A percentile compares a stretch with the other conserved stretches of the same genome.
Evolutionary conservation across 1,284 basidiomycete genomes (phyloP).

Genomic region (Thecaphora thlaspeos): DNA sequence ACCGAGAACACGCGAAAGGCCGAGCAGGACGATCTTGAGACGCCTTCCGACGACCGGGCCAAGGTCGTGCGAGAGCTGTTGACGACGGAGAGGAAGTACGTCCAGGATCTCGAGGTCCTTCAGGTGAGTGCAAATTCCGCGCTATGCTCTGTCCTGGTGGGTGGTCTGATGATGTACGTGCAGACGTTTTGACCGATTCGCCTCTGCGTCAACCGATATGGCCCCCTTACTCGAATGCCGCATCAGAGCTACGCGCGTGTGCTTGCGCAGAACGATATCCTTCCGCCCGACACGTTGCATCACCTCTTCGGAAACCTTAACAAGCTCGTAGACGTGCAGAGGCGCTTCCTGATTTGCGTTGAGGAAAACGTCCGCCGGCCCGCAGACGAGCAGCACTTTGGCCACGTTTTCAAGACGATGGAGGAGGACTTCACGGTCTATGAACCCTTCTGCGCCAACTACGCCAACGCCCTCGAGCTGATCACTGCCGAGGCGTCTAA

Average conservation of each 20-base stretch:
- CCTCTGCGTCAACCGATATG: too few relatives aligned
- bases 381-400: conserved; percentile 66
- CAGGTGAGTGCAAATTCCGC: not conserved
- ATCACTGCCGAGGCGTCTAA: conserved; percentile 62
- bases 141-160: too few relatives aligned
- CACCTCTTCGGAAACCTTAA: conserved; percentile 92
- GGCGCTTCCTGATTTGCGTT: conserved; percentile 90
- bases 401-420: conserved; percentile 66
- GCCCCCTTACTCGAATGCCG: too few relatives aligned
- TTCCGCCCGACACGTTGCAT: conserved; percentile 92
- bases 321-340: conserved; percentile 92
- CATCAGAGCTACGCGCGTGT: conserved; percentile 59
- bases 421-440: conserved; percentile 70
- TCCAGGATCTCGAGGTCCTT: conserved; percentile 94
- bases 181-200: too few relatives aligned
- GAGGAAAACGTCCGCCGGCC: conserved; percentile 63
- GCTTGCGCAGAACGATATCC: conserved; percentile 75
- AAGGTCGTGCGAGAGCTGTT: conserved; percentile 83
- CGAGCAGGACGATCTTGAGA: conserved; percentile 38
- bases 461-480: conserved; percentile 71
- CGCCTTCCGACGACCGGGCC: conserved; percentile 65
- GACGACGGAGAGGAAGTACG: conserved; percentile 94
- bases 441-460: conserved; percentile 94
- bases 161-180: too few relatives aligned
- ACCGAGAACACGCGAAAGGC: conserved; percentile 62